Evolutionary conservation across 768 basidiomycete genomes (phyloP).

Genomic region (Dacryopinax spathularia): DNA sequence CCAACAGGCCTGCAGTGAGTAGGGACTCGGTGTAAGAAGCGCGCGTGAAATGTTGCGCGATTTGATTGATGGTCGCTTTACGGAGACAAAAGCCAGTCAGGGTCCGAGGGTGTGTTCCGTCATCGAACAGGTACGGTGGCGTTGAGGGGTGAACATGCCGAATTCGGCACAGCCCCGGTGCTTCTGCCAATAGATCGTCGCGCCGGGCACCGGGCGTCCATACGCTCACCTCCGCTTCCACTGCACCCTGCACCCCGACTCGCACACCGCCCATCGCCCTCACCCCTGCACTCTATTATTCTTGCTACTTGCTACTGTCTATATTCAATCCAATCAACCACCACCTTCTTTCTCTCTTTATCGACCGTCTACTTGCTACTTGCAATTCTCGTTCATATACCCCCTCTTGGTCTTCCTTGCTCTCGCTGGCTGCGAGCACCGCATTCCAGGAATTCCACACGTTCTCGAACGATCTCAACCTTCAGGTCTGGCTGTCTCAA

Average conservation of each 20-base stretch:
- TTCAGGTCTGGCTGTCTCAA: not conserved
- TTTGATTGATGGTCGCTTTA: not conserved
- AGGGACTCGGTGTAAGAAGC: not conserved
- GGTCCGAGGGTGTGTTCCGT: not conserved
- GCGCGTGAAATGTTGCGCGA: constrained; percentile 4
- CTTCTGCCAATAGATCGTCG: not conserved
- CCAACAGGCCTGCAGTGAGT: too few species aligned
- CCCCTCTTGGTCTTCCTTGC: not conserved
- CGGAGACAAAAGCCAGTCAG: not conserved
- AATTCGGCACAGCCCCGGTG: not conserved
- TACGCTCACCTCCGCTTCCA: not conserved
- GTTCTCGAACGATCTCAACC: not conserved
- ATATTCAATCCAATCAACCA: not conserved
- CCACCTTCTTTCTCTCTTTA: not conserved
- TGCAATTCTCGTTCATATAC: not conserved
- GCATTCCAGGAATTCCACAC: not conserved
- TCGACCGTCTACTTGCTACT: not conserved
- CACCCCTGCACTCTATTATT: not conserved
- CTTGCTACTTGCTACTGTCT: not conserved
- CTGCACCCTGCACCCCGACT: too few species aligned
- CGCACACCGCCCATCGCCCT: too few species aligned
- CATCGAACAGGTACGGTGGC: not conserved
- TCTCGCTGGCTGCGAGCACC: not conserved
- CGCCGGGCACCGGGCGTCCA: not conserved
- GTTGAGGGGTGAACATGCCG: not conserved